These are phyloP conservation scores for Blepharisma stoltei DNA, from an alignment of 73 alveolate genomes.

Conservation along the genomic window DNA sequence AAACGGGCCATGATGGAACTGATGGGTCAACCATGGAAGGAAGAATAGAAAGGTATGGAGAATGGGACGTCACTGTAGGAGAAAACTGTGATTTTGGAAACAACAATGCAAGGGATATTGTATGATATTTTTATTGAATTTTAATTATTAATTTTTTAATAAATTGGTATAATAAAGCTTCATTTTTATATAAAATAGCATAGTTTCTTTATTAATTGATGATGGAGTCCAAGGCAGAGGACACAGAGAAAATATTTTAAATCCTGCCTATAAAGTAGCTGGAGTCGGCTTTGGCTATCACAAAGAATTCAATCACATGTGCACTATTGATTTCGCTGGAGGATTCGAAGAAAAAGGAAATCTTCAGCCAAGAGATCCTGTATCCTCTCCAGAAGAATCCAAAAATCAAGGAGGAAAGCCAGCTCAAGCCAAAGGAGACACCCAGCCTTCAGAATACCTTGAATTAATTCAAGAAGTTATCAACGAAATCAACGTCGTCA, in stretches of 20 bases:
- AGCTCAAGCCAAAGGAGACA: not conserved
- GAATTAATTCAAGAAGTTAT: no score
- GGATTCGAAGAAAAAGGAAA: not conserved
- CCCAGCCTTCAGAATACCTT: no score
- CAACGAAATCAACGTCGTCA: no score
- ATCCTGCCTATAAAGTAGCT: conserved; percentile 41
- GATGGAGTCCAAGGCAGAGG: conserved; percentile 87
- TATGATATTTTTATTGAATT: no score
- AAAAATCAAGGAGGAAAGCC: not conserved
- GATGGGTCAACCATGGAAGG: conserved; percentile 13
- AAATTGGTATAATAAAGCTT: no score
- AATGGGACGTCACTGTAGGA: conserved; percentile 54
- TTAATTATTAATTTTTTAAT: no score
- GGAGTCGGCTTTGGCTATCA: conserved; percentile 49
- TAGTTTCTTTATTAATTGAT: conserved; percentile 58
- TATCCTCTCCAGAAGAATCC: not conserved
- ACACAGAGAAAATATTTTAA: conserved; percentile 59
- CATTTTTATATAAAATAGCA: no score
- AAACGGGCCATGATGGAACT: conserved; percentile 70
- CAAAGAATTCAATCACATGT: conserved; percentile 30
- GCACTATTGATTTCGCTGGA: conserved; percentile 45
- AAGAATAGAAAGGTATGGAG: conserved; percentile 45
- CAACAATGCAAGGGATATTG: conserved; percentile 52
- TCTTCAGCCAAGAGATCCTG: not conserved
- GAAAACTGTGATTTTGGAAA: conserved; percentile 57